Percentiles rank a stretch among this genome's conserved stretches.
Conservation (phyloP, 345 rosid genomes). For the Lepidium sativum region DNA sequence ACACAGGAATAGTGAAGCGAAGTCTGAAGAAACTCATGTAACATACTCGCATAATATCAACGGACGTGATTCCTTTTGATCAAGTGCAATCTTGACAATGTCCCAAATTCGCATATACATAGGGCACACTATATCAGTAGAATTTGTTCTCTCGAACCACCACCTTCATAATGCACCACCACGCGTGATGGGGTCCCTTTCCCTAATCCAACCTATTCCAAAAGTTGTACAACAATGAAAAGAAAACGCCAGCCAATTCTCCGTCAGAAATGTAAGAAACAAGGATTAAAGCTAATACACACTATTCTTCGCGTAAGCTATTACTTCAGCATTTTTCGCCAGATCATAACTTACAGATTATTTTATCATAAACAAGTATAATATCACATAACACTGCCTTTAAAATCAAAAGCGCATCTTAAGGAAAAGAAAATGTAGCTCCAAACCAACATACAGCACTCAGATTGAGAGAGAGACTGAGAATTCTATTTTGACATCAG, state of each 20-base stretch:
- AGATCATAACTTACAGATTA: neutral
- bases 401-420: neutral
- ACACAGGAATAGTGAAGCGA: neutral
- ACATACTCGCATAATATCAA: constrained; percentile 98
- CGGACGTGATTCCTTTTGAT: constrained; percentile 77
- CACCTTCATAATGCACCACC: constrained; percentile 90
- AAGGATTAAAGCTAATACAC: neutral
- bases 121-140: constrained; percentile 93
- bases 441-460: neutral
- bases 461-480: neutral
- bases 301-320: neutral
- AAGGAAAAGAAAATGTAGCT: neutral
- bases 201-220: constrained; percentile 80
- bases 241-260: neutral
- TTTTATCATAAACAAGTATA: neutral
- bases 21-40: constrained; percentile 17
- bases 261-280: neutral
- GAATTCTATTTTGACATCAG: too few species aligned
- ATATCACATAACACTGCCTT: neutral
- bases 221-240: constrained; percentile 9
- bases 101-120: constrained; percentile 99
- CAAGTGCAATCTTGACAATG: constrained; percentile 89
- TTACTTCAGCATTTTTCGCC: neutral
- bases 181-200: constrained; percentile 70
- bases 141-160: constrained; percentile 84